phyloP scores from a whole-genome alignment of 176 grass and related monocot genomes.

The Oropetium thomaeum region DNA sequence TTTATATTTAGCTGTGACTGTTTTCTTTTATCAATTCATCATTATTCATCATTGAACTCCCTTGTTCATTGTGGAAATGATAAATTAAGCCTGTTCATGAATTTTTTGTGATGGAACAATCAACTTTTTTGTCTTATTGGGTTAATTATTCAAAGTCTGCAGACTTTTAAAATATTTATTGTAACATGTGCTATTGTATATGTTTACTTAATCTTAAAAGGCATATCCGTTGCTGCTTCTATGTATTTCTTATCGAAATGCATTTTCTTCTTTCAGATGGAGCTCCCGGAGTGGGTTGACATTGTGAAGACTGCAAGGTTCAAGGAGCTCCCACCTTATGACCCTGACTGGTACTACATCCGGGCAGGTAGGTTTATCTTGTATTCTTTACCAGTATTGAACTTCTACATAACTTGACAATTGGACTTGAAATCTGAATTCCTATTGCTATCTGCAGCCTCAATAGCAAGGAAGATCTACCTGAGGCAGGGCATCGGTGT shows the following conservation, averaged over 20 bases:
- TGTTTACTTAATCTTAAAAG: background rate
- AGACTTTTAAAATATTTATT: background rate
- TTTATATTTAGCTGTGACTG: no score
- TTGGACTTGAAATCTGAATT: background rate
- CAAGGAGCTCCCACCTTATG: constrained; percentile 72
- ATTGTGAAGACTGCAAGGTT: constrained; percentile 69
- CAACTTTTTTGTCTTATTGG: no score
- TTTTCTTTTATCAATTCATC: no score
- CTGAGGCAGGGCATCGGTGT: constrained; percentile 64
- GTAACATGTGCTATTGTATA: background rate
- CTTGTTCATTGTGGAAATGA: no score
- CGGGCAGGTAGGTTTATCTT: constrained; percentile 63
- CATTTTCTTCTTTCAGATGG: constrained; percentile 29
- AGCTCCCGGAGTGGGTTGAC: constrained; percentile 67
- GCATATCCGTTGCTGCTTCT: background rate
- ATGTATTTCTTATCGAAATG: background rate
- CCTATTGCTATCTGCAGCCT: constrained; percentile 28
- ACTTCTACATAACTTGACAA: background rate
- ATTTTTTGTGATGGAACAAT: no score
- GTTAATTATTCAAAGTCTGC: no score
- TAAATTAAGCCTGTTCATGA: no score
- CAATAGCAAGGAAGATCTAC: constrained; percentile 62
- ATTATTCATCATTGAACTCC: no score
- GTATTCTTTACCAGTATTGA: no score
- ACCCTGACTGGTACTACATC: constrained; percentile 72